Evolutionary conservation across 768 basidiomycete genomes (phyloP).

Genomic region (Vararia minispora): DNA sequence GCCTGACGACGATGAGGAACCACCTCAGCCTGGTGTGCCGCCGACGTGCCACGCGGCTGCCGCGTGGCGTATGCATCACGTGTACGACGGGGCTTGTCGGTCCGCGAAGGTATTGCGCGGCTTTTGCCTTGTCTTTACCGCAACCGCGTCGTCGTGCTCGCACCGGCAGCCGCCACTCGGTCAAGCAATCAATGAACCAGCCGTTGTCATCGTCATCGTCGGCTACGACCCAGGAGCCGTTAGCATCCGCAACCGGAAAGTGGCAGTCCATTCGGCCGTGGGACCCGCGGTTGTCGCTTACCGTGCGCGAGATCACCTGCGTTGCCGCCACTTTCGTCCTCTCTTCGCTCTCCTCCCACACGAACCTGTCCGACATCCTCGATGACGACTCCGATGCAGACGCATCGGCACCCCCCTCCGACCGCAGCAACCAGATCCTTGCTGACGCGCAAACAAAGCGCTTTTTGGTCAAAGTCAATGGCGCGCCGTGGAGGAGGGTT

Average conservation of each 20-base stretch:
- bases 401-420: conserved; percentile 11
- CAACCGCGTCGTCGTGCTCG: too few relatives aligned
- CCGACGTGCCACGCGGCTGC: too few relatives aligned
- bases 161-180: too few relatives aligned
- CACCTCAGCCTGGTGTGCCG: too few relatives aligned
- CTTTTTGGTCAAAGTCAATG: conserved; percentile 72
- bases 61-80: too few relatives aligned
- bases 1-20: too few relatives aligned
- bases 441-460: conserved; percentile 63
- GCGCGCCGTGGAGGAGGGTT: conserved; percentile 66
- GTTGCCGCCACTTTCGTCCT: conserved; percentile 77
- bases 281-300: conserved; percentile 57
- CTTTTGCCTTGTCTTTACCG: too few relatives aligned
- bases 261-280: conserved; percentile 76
- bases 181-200: too few relatives aligned
- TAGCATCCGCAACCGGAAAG: conserved; percentile 16
- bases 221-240: too few relatives aligned
- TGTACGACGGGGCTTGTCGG: too few relatives aligned
- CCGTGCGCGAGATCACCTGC: conserved; percentile 73
- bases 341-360: conserved; percentile 32
- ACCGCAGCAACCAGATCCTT: conserved; percentile 28
- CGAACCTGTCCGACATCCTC: conserved; percentile 12
- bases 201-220: too few relatives aligned
- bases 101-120: too few relatives aligned
- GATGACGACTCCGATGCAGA: conserved; percentile 25